These are phyloP conservation scores for Phytopythium vexans DNA, from an alignment of 352 stramenopile species.

Conservation along the genomic window DNA sequence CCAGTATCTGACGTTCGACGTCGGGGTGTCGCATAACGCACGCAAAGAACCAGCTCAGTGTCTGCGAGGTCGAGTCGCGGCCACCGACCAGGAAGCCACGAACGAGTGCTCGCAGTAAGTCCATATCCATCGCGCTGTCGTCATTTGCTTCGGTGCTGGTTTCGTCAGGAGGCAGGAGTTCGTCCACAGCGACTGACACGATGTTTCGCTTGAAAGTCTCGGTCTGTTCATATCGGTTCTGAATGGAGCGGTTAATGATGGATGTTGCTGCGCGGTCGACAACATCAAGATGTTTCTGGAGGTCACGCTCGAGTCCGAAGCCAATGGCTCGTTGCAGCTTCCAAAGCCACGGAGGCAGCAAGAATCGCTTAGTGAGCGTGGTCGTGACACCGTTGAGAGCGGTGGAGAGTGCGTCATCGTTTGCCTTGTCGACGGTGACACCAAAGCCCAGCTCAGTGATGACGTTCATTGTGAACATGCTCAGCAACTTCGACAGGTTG, in stretches of 20 bases:
- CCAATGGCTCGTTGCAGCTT: not conserved
- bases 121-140: not conserved
- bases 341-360: conserved; percentile 5
- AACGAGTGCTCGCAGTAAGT: conserved; percentile 46
- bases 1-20: conserved; percentile 17
- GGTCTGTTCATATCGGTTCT: not conserved
- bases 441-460: conserved; percentile 72
- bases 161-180: conserved; percentile 17
- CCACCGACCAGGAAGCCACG: conserved; percentile 61
- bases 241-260: conserved; percentile 16
- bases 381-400: not conserved
- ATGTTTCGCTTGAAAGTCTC: conserved; percentile 4
- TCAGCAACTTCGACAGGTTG: conserved; percentile 38
- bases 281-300: not conserved
- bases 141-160: conserved; percentile 1
- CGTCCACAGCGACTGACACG: conserved; percentile 29
- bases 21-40: conserved; percentile 32
- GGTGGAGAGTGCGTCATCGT: not conserved
- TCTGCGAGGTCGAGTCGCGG: conserved; percentile 50
- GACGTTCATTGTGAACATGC: conserved; percentile 57
- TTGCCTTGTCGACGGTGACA: conserved; percentile 22
- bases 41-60: conserved; percentile 50
- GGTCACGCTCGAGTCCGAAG: conserved; percentile 1
- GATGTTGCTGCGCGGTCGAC: conserved; percentile 12
- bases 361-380: not conserved